Evolutionary conservation across 1,284 basidiomycete genomes (phyloP), one percentile per base, ranked within the genome.

Genomic region (Microbotryum lychnidis-dioicae): DNA sequence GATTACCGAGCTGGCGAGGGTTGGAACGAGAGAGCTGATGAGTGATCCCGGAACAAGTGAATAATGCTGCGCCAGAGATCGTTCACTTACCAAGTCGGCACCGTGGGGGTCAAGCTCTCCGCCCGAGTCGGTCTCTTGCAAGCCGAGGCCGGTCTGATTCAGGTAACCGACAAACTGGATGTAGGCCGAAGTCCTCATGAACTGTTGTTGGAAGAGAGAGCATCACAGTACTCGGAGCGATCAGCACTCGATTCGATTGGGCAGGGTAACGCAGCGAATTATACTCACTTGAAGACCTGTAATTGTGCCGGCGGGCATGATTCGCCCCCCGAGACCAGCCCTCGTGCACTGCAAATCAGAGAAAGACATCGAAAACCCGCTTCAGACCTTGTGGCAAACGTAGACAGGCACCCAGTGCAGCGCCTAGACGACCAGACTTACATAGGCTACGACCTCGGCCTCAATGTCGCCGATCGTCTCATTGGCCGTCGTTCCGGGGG

Each of bases 121-220:
- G 69, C 86, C 86, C 9, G 70, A 80, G 69, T 88, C 86, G 20
- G 68, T 74, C 0, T 70, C 25, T 10, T 69, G 51, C 20, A 87
- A 72, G 75, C 84, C 81, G 67, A 87, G 74, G 57, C 74, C 68
- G 8, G 76, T 77, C 76, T 85, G 83, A 72, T 87, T 78, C 64
- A 86, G 78, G 76, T 79, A 81, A 20, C 83, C 85, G 37, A 78
- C 76, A 61, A 84, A 76, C 70, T 85, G 83, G 42, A 85, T 77
- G 72, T 87, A 87, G 65, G 82, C 79, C 18, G 79, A 78, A 0
- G 84, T 85, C 62, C 79, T 77, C 29, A 86, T 78, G 69, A 83
- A 79, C 55, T 58, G 49, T 16, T 3, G 18, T 7, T 2, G 12
- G 1, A 16, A 25, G 6, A 12, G 8, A 18, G 27, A 3, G 50